Evolutionary conservation across 352 stramenopile species (phyloP).

Genomic region (Phytophthora fragariaefolia): DNA sequence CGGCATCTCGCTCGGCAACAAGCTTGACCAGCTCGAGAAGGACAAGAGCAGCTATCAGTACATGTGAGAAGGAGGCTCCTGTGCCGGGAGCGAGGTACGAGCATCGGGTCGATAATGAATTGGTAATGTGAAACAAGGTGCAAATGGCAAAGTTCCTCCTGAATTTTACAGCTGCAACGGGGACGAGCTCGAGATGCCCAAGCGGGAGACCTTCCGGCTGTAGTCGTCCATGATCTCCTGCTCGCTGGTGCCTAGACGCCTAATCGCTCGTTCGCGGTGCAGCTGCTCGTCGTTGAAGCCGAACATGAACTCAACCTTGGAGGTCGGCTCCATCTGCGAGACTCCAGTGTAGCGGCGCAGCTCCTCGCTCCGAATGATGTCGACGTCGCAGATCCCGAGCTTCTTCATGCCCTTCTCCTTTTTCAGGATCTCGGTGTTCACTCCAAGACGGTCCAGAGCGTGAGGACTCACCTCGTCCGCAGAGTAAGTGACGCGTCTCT

Average conservation of each 20-base stretch:
- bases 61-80: constrained; percentile 41
- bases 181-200: constrained; percentile 38
- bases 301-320: constrained; percentile 69
- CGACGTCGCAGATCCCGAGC: constrained; percentile 70
- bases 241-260: constrained; percentile 60
- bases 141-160: constrained; percentile 13
- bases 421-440: constrained; percentile 67
- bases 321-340: constrained; percentile 30
- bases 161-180: constrained; percentile 21
- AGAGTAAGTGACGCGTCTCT: constrained; percentile 40
- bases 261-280: constrained; percentile 64
- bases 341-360: constrained; percentile 62
- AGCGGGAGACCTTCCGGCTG: constrained; percentile 54
- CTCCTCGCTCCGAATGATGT: constrained; percentile 60
- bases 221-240: constrained; percentile 74
- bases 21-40: constrained; percentile 80
- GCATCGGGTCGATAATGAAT: constrained; percentile 29
- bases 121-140: constrained; percentile 24
- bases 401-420: constrained; percentile 85
- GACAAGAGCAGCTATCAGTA: constrained; percentile 59
- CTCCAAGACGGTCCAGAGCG: constrained; percentile 61
- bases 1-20: constrained; percentile 61
- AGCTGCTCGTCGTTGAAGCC: constrained; percentile 71
- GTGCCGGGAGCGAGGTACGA: constrained; percentile 18
- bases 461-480: constrained; percentile 49